Conservation (phyloP, 495 filamentous ascomycete species). For the Penicillium riverlandense region DNA sequence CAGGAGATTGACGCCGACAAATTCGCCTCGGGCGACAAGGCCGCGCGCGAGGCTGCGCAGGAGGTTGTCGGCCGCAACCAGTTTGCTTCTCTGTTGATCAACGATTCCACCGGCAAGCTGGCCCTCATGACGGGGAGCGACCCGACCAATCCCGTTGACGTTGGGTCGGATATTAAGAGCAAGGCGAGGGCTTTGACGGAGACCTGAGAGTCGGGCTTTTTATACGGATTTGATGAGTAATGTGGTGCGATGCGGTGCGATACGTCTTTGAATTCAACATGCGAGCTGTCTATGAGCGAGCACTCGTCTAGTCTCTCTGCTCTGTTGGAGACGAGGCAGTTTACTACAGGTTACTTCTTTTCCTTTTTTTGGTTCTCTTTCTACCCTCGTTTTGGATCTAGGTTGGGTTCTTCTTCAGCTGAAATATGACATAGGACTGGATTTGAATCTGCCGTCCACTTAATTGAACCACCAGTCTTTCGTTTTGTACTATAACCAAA, state of each 20-base stretch:
- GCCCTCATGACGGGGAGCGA: slow-evolving; percentile 11
- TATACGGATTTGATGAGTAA: not conserved
- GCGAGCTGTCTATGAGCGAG: too few relatives aligned
- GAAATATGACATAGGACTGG: too few relatives aligned
- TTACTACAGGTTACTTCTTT: too few relatives aligned
- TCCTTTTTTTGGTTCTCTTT: too few relatives aligned
- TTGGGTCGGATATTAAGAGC: slow-evolving; percentile 19
- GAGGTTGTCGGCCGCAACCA: slow-evolving; percentile 25
- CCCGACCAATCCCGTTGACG: slow-evolving; percentile 16
- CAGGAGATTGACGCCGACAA: slow-evolving; percentile 18
- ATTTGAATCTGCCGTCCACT: too few relatives aligned
- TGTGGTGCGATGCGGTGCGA: not conserved
- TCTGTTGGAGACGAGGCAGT: too few relatives aligned
- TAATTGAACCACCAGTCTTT: too few relatives aligned
- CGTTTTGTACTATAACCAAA: too few relatives aligned
- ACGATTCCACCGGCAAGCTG: slow-evolving; percentile 21
- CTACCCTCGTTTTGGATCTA: too few relatives aligned
- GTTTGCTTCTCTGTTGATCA: slow-evolving; percentile 20
- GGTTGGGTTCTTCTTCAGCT: too few relatives aligned
- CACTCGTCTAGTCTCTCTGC: too few relatives aligned
- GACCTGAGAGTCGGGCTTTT: not conserved
- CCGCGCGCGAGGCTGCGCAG: slow-evolving; percentile 3
- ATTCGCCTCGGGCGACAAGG: slow-evolving; percentile 14
- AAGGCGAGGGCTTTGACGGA: slow-evolving; percentile 11
- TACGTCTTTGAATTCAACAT: not conserved